Evolutionary conservation across 2,329 filamentous ascomycete species (phyloP), one percentile per base, ranked within the genome.

Genomic region (Aspergillus sp.): DNA sequence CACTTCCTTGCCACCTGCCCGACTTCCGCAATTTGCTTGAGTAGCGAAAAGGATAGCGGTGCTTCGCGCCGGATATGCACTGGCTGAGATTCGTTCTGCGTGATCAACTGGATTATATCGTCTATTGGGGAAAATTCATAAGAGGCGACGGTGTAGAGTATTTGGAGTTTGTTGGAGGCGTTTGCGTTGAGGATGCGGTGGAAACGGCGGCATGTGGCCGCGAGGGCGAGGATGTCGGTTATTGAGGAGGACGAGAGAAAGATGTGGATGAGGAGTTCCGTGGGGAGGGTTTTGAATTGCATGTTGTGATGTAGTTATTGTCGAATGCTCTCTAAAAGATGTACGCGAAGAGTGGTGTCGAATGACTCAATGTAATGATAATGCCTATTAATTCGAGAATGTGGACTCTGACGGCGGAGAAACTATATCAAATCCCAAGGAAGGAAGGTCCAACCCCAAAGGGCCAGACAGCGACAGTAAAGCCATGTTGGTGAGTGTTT

Each of bases 21-120:
- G 15, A 77, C 68, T 39, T 71, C 67, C 20, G 81, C 65, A 39
- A 82, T 69, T 53, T 83, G 79, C 50, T 74, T 70, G 33, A 84
- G 67, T 5, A 84, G 65, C 2, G 78, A 71, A 45, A 77, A 65
- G 1, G 78, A 81, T 46, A 82, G 69, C 1, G 77, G 75, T 0
- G 76, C 76, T 15, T 65, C 60, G 44, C 80, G 78, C 41, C 70
- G 64, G 30, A 77, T 53, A 58, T 83, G 80, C 2, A 77, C 77
- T 3, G 77, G 74, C 57, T 84, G 80, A 50, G 74, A 80, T 37
- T 73, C 66, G 54, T 84, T 83, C 59, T 82, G 76, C 15, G 80
- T 83, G 33, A 82, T 67, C 15, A 84, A 66, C 58, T 82, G 80
- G 48, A 79, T 71, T 50, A 80, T 74, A 60, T 83, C 80, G 48